phyloP scores from a whole-genome alignment of 192 early-diverging fungal species.

The Podila clonocystis region DNA sequence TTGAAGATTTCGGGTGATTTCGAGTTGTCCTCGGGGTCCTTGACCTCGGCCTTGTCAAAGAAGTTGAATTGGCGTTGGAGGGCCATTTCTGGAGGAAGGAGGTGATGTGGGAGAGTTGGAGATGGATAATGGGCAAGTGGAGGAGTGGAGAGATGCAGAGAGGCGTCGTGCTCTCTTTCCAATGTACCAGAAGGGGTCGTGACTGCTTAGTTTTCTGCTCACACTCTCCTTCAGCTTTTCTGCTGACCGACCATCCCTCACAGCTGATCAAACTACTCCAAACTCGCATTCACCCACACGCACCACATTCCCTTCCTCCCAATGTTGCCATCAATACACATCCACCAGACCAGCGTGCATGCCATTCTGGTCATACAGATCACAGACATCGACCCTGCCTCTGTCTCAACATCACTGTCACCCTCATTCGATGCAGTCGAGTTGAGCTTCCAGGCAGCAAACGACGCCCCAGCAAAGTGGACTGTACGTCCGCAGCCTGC shows the following conservation, averaged over 20 bases:
- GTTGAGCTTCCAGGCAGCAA: neutral
- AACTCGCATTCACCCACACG: neutral
- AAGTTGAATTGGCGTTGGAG: constrained; percentile 74
- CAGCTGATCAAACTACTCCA: too few species aligned
- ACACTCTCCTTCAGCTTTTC: neutral
- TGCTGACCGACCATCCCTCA: too few species aligned
- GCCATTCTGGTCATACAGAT: constrained; percentile 27
- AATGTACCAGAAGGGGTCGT: neutral
- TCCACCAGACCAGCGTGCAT: constrained; percentile 39
- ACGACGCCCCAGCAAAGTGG: neutral
- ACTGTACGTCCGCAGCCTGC: constrained; percentile 1
- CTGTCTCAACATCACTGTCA: constrained; percentile 3
- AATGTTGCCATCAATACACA: neutral
- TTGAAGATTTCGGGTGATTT: constrained; percentile 67
- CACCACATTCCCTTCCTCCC: neutral
- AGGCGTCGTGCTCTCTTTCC: too few species aligned
- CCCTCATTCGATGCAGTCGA: neutral
- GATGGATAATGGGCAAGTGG: neutral
- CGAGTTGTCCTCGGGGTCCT: constrained; percentile 63
- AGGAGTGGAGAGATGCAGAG: neutral
- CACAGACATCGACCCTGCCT: constrained; percentile 13
- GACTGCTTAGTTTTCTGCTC: neutral
- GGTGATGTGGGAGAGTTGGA: neutral
- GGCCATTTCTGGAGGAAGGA: constrained; percentile 10
- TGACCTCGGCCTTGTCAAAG: constrained; percentile 73